Percentiles rank a stretch among this genome's conserved stretches.
These are phyloP conservation scores for Lagerstroemia speciosa DNA, from an alignment of 345 rosid species.

Conservation along the genomic window DNA sequence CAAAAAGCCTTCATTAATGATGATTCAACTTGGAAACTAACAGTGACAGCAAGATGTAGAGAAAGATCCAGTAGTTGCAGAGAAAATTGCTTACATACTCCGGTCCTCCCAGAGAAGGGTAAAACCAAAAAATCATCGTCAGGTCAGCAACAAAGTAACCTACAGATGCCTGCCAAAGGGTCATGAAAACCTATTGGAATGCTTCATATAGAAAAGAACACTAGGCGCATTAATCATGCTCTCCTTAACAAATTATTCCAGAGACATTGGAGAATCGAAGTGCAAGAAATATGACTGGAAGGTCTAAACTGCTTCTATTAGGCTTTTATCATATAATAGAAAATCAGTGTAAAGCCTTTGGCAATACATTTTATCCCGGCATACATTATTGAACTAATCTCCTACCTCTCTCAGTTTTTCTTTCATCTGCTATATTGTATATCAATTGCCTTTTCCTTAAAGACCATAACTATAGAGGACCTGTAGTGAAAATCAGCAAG, in stretches of 20 bases:
- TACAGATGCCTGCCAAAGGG: conserved; percentile 36
- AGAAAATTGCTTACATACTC: conserved; percentile 39
- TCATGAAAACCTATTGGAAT: not conserved
- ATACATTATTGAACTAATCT: no score
- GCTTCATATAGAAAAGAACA: not conserved
- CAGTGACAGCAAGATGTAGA: not conserved
- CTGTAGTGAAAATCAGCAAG: no score
- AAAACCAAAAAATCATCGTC: conserved; percentile 52
- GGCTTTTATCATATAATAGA: not conserved
- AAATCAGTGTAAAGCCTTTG: not conserved
- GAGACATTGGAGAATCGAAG: no score
- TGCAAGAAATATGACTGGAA: not conserved
- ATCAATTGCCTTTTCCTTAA: no score
- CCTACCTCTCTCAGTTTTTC: no score
- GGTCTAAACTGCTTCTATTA: not conserved
- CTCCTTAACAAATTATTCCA: not conserved
- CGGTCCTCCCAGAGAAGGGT: conserved; percentile 51
- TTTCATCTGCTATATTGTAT: no score
- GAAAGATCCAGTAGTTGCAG: not conserved
- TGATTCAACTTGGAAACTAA: not conserved
- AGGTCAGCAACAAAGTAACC: conserved; percentile 53
- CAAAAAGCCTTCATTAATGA: not conserved
- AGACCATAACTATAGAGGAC: no score
- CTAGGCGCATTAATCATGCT: not conserved
- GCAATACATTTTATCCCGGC: not conserved